A percentile compares a stretch with the other conserved stretches of the same genome.
phyloP scores from a whole-genome alignment of 176 grass and related monocot species.

The Elymus sibiricus region DNA sequence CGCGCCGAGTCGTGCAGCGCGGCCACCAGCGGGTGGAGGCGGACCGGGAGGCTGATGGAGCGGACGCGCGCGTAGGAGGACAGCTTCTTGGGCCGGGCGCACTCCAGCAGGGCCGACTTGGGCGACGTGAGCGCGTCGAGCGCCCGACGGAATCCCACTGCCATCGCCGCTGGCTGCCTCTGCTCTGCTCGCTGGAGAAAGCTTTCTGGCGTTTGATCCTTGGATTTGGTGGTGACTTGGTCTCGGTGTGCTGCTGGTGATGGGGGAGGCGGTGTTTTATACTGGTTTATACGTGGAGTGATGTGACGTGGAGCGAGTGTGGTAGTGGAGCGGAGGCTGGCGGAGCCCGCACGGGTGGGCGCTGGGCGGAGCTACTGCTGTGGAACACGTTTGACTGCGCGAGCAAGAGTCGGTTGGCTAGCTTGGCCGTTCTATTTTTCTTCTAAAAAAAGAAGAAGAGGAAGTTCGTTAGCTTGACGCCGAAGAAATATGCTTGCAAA shows the following conservation, averaged over 20 bases:
- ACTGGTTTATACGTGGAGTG: neutral
- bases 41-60: conserved; percentile 56
- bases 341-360: conserved; percentile 39
- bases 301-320: neutral
- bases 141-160: conserved; percentile 45
- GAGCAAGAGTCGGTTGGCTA: neutral
- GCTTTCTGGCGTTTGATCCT: neutral
- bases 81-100: conserved; percentile 54
- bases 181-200: neutral
- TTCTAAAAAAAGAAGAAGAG: neutral
- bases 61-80: conserved; percentile 43
- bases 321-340: neutral
- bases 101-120: conserved; percentile 34
- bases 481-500: conserved; percentile 38
- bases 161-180: conserved; percentile 9
- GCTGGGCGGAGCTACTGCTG: neutral
- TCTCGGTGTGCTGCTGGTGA: neutral
- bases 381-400: conserved; percentile 26
- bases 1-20: conserved; percentile 44
- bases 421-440: neutral
- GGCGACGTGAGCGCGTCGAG: conserved; percentile 37
- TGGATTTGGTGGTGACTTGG: neutral
- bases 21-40: conserved; percentile 60
- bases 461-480: conserved; percentile 13
- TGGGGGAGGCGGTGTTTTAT: conserved; percentile 33